Evolutionary conservation across 192 early-diverging fungal species (phyloP), one percentile per base, ranked within the genome.

Genomic region (Coemansia sp.): DNA sequence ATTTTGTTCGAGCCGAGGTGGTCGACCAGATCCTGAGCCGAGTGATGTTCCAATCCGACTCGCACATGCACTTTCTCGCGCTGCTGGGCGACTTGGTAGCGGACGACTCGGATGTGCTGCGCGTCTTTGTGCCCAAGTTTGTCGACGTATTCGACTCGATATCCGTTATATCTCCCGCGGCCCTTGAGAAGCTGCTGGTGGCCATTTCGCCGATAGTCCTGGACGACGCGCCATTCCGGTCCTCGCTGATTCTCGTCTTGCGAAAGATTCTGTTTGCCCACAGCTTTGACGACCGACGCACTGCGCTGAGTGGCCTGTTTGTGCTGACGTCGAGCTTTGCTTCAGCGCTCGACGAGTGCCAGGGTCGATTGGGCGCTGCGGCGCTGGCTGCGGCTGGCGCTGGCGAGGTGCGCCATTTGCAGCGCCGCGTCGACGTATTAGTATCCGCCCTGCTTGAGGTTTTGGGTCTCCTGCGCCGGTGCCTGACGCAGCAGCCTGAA

Each of bases 191-290:
- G 26, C 78, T 92, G n/a, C 72, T 90, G 52, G 66, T 43, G 1
- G 87, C 89, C 6, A 64, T 88, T 21, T 77, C 85, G 67, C 89
- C 89, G 8, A 53, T 91, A 3, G 64, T 88, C 17, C 70, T 84
- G 26, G 59, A 70, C 3, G 86, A 91, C 32, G 32, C 78, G n/a
- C 74, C 80, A 28, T 84, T 90, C 63, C 80, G 89, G 28, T 77
- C 88, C 21, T 85, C 87, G 10, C 71, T 93, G 58, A 82, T 91
- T 43, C 71, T 93, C 6, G 86, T 93, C 17, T 70, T 93, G 64
- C 83, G 90, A 53, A 93, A 93, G 57, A 82, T 86, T 2, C 66
- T 93, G 63, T 90, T 91, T 70, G 84, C 90, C 38, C 87, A 84
- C 44, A 85, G 86, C 52, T 26, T 84, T 2, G 88, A 91, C 39